phyloP scores from a whole-genome alignment of 2,329 filamentous ascomycete species.

The Arthrobotrys pseudoclavata region DNA sequence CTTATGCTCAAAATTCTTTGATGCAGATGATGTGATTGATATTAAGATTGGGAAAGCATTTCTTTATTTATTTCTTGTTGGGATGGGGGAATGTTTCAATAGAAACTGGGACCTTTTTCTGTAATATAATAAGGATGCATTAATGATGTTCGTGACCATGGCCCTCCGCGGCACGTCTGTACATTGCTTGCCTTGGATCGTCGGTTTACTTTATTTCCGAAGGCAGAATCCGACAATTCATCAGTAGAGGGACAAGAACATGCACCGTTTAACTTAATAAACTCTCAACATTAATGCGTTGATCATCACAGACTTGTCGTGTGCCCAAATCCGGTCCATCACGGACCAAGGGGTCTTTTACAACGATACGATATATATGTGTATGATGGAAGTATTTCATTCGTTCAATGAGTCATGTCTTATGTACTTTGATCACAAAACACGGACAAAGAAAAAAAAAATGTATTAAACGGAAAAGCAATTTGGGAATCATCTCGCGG shows the following conservation, averaged over 20 bases:
- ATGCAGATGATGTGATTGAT: conserved; percentile 64
- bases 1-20: conserved; percentile 66
- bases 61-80: not conserved
- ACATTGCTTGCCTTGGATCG: not conserved
- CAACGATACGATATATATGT: too few relatives aligned
- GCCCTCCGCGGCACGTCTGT: not conserved
- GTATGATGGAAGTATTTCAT: conserved; percentile 47
- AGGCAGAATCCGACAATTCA: not conserved
- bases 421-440: conserved; percentile 60
- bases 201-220: not conserved
- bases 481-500: conserved; percentile 9
- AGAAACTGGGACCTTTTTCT: not conserved
- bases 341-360: too few relatives aligned
- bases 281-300: not conserved
- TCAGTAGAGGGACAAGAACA: too few relatives aligned
- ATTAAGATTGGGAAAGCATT: conserved; percentile 5
- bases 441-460: conserved; percentile 23
- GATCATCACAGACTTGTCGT: too few relatives aligned
- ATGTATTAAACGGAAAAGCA: not conserved
- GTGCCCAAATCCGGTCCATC: too few relatives aligned
- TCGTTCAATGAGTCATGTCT: conserved; percentile 59
- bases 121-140: conserved; percentile 7
- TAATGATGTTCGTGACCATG: not conserved
- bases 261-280: too few relatives aligned
- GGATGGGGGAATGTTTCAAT: conserved; percentile 1